phyloP scores from a whole-genome alignment of 192 early-diverging fungal species.

The Umbelopsis vinacea region DNA sequence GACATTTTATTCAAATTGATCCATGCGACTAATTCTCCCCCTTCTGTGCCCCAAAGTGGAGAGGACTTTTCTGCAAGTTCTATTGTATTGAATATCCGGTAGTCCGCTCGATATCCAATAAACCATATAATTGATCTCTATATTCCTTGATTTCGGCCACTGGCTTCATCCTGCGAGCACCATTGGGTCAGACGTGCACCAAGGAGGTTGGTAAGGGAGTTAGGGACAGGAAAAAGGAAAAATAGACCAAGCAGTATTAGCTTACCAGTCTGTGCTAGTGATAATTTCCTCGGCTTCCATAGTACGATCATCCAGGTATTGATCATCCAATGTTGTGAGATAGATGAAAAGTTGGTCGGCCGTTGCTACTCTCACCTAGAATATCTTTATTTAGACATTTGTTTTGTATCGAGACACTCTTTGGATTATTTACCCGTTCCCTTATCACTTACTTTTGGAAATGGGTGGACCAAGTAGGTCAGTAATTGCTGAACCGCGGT shows the following conservation, averaged over 20 bases:
- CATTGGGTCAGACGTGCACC: slow-evolving; percentile 10
- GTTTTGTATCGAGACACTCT: not conserved
- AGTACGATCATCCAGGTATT: slow-evolving; percentile 46
- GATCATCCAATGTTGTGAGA: slow-evolving; percentile 56
- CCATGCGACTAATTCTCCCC: not conserved
- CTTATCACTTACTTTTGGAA: slow-evolving; percentile 60
- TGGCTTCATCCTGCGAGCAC: slow-evolving; percentile 46
- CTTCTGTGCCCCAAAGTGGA: not conserved
- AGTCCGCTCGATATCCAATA: slow-evolving; percentile 30
- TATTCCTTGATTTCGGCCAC: slow-evolving; percentile 46
- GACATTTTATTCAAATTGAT: not conserved
- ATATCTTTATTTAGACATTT: not conserved
- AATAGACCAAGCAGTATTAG: not conserved
- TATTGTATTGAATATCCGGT: slow-evolving; percentile 8
- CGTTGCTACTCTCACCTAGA: slow-evolving; percentile 65
- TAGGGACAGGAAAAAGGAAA: slow-evolving; percentile 8
- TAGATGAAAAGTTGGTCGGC: slow-evolving; percentile 78
- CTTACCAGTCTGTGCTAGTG: slow-evolving; percentile 70
- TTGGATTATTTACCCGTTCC: not conserved
- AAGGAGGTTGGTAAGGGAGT: not conserved
- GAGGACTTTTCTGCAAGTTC: not conserved
- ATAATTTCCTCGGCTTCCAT: slow-evolving; percentile 66
- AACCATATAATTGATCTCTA: slow-evolving; percentile 45
- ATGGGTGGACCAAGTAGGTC: slow-evolving; percentile 72
- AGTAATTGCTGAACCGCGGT: slow-evolving; percentile 65